phyloP scores from a whole-genome alignment of 192 early-diverging fungal genomes.

The Mortierella antarctica region DNA sequence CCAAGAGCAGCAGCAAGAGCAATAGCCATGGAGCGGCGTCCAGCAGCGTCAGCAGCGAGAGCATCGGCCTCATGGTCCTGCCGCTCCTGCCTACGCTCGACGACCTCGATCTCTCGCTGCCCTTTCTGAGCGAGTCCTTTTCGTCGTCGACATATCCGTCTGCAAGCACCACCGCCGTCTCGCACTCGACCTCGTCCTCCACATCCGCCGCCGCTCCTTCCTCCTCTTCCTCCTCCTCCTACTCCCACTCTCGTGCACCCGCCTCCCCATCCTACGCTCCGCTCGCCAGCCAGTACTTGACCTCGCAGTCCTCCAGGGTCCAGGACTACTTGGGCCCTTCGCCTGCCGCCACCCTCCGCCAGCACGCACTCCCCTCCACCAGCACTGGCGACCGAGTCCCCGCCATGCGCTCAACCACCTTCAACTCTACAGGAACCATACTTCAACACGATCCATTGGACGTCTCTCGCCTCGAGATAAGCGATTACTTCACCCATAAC shows the following conservation, averaged over 20 bases:
- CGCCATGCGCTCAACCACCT: slow-evolving; percentile 32
- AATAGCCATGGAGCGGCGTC: neutral
- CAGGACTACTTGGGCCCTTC: slow-evolving; percentile 22
- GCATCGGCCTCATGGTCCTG: slow-evolving; percentile 7
- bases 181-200: slow-evolving; percentile 2
- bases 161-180: neutral
- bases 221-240: slow-evolving; percentile 5
- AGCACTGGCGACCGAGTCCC: slow-evolving; percentile 1
- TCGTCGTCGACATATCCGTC: neutral
- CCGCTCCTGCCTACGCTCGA: slow-evolving; percentile 29
- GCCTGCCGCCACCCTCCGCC: neutral
- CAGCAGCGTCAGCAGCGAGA: neutral
- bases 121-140: slow-evolving; percentile 24
- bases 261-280: slow-evolving; percentile 23
- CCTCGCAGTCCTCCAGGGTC: slow-evolving; percentile 38
- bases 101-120: slow-evolving; percentile 38
- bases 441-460: slow-evolving; percentile 16
- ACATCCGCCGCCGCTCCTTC: neutral
- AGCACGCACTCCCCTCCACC: neutral
- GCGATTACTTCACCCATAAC: slow-evolving; percentile 16
- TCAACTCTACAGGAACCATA: slow-evolving; percentile 25
- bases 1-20: neutral
- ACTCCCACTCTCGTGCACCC: neutral
- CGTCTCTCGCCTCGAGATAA: slow-evolving; percentile 19
- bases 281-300: slow-evolving; percentile 27